A percentile compares a stretch with the other conserved stretches of the same genome.
phyloP scores from a whole-genome alignment of 805 yeast species.

The Candida nanaspora region DNA sequence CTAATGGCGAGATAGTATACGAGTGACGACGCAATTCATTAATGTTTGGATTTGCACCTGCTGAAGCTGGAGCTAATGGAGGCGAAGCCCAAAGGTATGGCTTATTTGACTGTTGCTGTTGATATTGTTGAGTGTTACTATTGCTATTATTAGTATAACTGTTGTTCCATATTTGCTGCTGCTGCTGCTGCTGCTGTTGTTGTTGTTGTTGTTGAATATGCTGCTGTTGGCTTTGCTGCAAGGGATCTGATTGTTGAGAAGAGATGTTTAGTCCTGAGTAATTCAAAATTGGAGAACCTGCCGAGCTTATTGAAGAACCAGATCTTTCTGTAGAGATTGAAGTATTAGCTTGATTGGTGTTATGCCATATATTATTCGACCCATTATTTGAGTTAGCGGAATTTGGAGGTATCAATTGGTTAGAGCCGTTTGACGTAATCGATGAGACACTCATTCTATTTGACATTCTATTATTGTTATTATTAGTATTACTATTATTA shows the following conservation, averaged over 20 bases:
- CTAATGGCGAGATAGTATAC: neutral
- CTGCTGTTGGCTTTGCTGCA: too few relatives aligned
- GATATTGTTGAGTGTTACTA: neutral
- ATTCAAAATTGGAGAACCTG: slow-evolving; percentile 16
- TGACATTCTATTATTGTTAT: neutral
- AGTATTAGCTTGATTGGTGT: neutral
- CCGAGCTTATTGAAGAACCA: slow-evolving; percentile 15
- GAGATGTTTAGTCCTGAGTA: slow-evolving; percentile 6
- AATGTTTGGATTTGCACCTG: too few relatives aligned
- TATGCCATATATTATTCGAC: neutral
- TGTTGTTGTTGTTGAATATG: too few relatives aligned
- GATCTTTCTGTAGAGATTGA: neutral
- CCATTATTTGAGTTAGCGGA: neutral
- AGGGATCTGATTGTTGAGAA: neutral
- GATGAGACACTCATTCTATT: neutral
- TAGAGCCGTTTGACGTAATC: neutral
- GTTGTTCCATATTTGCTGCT: neutral
- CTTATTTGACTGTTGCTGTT: neutral
- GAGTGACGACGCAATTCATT: neutral
- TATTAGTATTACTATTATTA: too few relatives aligned
- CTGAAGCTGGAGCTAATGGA: slow-evolving; percentile 2
- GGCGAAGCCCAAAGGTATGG: slow-evolving; percentile 1
- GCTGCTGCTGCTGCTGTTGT: neutral
- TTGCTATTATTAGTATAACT: neutral
- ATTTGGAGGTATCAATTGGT: neutral